Evolutionary conservation across 129 eudicot species (phyloP).

Genomic region (Glebionis coronaria): DNA sequence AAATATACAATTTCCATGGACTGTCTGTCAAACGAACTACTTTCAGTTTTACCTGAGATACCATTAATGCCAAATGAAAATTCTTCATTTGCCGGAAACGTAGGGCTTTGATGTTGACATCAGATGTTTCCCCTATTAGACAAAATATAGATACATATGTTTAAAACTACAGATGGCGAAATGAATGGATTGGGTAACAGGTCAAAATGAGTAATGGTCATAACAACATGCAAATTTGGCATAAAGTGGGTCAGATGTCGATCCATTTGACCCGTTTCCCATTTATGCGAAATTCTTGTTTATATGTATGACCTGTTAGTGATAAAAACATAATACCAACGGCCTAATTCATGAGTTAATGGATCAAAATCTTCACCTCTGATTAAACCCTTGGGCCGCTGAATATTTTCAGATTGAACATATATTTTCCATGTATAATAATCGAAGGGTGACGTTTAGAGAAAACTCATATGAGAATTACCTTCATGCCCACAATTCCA

Average conservation of each 20-base stretch:
- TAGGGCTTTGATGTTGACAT: constrained; percentile 51
- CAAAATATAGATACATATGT: constrained; percentile 5
- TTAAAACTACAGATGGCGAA: constrained; percentile 11
- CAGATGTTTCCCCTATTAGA: constrained; percentile 74
- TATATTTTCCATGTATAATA: neutral
- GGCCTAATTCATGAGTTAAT: constrained; percentile 3
- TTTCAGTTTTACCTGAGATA: constrained; percentile 63
- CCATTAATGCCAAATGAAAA: constrained; percentile 85
- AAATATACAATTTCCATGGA: neutral
- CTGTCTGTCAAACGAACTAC: no score
- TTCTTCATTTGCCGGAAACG: constrained; percentile 93
- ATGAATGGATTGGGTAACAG: neutral
- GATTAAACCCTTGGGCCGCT: neutral
- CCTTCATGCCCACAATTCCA: constrained; percentile 99
- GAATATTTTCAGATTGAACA: neutral
- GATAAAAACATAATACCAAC: neutral
- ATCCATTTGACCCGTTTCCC: neutral
- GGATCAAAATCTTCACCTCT: neutral
- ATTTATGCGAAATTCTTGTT: neutral
- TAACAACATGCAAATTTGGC: neutral
- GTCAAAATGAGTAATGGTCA: constrained; percentile 3
- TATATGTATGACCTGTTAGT: neutral
- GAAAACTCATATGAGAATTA: constrained; percentile 17
- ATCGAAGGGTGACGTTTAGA: neutral
- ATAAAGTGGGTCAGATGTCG: neutral